These are phyloP conservation scores for Populus tomentosa DNA, from an alignment of 441 rosid species.

Conservation along the genomic window DNA sequence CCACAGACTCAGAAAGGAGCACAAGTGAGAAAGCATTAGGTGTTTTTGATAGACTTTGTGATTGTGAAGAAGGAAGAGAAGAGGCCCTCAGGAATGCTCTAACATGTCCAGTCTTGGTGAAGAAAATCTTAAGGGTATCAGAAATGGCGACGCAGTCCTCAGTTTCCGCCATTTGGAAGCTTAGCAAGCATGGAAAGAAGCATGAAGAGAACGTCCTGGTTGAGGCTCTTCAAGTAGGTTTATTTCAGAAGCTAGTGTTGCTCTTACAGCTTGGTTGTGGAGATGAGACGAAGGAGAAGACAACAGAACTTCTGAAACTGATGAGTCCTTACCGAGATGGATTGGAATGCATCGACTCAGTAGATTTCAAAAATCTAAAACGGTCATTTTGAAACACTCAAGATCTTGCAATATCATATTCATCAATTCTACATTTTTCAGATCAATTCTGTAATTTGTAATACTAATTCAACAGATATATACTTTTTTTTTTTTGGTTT, in stretches of 20 bases:
- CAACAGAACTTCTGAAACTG: constrained; percentile 46
- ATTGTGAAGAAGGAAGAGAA: constrained; percentile 31
- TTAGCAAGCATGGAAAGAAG: constrained; percentile 26
- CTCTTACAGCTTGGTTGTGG: constrained; percentile 47
- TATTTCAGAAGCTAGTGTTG: constrained; percentile 52
- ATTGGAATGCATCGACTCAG: constrained; percentile 48
- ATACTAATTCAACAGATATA: neutral
- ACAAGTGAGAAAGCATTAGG: constrained; percentile 34
- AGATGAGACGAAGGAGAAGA: constrained; percentile 45
- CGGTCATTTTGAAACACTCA: constrained; percentile 38
- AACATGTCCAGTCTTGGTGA: constrained; percentile 44
- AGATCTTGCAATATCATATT: neutral
- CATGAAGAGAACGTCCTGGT: constrained; percentile 21
- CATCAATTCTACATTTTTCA: neutral
- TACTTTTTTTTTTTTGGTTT: neutral
- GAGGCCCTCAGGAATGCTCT: constrained; percentile 30
- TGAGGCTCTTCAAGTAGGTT: constrained; percentile 53
- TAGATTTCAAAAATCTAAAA: constrained; percentile 52
- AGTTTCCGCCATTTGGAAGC: constrained; percentile 42
- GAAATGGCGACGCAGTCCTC: constrained; percentile 34
- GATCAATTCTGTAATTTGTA: neutral
- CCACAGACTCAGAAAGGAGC: constrained; percentile 32
- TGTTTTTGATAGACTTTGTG: constrained; percentile 32
- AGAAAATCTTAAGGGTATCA: constrained; percentile 45
- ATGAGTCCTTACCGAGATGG: constrained; percentile 51